phyloP scores from a whole-genome alignment of 177 flowering plant genomes.

The Telopea speciosissima region DNA sequence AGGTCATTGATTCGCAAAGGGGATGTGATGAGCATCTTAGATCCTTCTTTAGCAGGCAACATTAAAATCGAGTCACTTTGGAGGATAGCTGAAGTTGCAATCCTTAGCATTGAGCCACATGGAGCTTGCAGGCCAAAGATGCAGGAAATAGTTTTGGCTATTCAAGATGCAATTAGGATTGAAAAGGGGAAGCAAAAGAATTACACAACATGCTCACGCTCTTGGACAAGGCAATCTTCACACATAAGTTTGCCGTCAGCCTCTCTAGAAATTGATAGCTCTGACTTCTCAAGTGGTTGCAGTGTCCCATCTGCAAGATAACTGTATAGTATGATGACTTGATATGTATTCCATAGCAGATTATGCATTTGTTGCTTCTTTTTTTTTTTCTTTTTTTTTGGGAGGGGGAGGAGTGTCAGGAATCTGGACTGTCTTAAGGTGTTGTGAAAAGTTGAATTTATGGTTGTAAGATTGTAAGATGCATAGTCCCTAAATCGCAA shows the following conservation, averaged over 20 bases:
- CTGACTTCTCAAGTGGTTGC: constrained; percentile 50
- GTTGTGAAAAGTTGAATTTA: neutral
- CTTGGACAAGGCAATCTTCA: constrained; percentile 38
- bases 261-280: constrained; percentile 65
- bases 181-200: constrained; percentile 45
- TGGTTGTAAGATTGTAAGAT: neutral
- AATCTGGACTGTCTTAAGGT: neutral
- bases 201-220: constrained; percentile 23
- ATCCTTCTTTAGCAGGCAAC: constrained; percentile 47
- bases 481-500: neutral
- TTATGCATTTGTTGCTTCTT: neutral
- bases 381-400: no score
- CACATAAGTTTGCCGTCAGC: constrained; percentile 51
- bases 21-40: constrained; percentile 66
- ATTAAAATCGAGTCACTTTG: constrained; percentile 78
- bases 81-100: constrained; percentile 83
- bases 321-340: neutral
- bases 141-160: constrained; percentile 77
- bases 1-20: constrained; percentile 75
- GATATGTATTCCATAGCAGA: neutral
- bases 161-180: constrained; percentile 80
- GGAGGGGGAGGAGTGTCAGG: neutral
- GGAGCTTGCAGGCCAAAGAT: constrained; percentile 69
- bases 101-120: constrained; percentile 70
- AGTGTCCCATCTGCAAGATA: constrained; percentile 64